Evolutionary conservation across 345 rosid species (phyloP).

Genomic region (Arabidopsis arenosa): DNA sequence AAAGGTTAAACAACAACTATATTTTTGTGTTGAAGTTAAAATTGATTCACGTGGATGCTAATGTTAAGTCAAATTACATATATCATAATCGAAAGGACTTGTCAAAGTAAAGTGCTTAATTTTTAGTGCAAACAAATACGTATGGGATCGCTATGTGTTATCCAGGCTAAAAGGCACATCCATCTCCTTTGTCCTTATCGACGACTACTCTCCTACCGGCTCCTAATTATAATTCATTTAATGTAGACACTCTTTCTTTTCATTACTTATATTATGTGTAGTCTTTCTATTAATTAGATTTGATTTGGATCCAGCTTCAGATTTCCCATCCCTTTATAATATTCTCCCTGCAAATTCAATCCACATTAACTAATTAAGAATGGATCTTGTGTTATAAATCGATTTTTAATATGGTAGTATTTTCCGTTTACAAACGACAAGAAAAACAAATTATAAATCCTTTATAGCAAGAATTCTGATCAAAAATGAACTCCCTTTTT

Average conservation of each 20-base stretch:
- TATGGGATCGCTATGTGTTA: slow-evolving; percentile 43
- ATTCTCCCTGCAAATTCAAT: not conserved
- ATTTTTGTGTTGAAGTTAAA: not conserved
- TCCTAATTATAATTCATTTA: slow-evolving; percentile 38
- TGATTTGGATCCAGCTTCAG: slow-evolving; percentile 33
- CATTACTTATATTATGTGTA: not conserved
- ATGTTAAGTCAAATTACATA: slow-evolving; percentile 27
- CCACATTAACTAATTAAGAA: not conserved
- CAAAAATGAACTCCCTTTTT: too few species aligned
- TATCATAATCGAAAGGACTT: slow-evolving; percentile 35
- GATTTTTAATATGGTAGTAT: not conserved
- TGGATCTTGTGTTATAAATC: not conserved
- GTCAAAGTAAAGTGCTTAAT: slow-evolving; percentile 30
- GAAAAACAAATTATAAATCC: not conserved
- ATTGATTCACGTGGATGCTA: slow-evolving; percentile 16
- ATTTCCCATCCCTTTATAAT: slow-evolving; percentile 12
- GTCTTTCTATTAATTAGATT: slow-evolving; percentile 26
- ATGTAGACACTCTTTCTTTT: slow-evolving; percentile 1
- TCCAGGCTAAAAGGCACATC: slow-evolving; percentile 45
- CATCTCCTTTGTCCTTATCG: slow-evolving; percentile 43
- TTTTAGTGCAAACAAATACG: slow-evolving; percentile 35
- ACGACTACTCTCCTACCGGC: slow-evolving; percentile 34
- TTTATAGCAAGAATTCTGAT: too few species aligned
- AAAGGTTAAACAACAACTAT: not conserved
- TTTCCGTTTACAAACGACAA: too few species aligned